Percentiles rank a stretch among this genome's conserved stretches.
These are phyloP conservation scores for Oenanthe javanica DNA, from an alignment of 140 eudicot genomes.

Conservation along the genomic window DNA sequence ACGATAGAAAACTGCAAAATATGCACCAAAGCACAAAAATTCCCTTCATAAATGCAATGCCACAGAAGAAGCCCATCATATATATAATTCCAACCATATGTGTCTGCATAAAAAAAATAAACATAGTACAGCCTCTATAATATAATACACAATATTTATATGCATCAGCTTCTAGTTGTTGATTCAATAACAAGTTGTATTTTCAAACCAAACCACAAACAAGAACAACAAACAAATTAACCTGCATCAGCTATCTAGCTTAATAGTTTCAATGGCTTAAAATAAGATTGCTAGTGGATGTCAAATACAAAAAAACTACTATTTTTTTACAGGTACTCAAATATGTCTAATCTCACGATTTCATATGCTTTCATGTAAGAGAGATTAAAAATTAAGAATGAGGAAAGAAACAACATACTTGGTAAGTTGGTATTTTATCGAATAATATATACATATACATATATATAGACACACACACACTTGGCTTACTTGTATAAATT, in stretches of 20 bases:
- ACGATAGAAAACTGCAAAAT: background rate
- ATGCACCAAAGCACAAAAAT: background rate
- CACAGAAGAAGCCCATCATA: background rate
- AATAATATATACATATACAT: background rate
- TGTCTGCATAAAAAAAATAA: no score
- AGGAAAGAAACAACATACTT: background rate
- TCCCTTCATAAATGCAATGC: background rate
- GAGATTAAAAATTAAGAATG: background rate
- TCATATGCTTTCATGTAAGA: background rate
- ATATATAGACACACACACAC: background rate
- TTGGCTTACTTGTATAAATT: background rate
- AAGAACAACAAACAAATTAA: no score
- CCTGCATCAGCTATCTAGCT: no score
- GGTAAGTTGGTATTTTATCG: background rate
- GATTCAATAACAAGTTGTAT: background rate
- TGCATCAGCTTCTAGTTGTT: background rate
- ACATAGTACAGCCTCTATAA: background rate
- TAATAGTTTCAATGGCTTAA: no score
- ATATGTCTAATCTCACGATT: background rate
- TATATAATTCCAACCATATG: no score
- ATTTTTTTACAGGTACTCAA: background rate
- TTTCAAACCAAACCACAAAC: no score
- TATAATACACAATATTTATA: no score
- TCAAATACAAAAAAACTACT: background rate
- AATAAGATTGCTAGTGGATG: background rate